These are phyloP conservation scores for Agastache rugosa DNA, from an alignment of 257 asterid species.

Conservation along the genomic window DNA sequence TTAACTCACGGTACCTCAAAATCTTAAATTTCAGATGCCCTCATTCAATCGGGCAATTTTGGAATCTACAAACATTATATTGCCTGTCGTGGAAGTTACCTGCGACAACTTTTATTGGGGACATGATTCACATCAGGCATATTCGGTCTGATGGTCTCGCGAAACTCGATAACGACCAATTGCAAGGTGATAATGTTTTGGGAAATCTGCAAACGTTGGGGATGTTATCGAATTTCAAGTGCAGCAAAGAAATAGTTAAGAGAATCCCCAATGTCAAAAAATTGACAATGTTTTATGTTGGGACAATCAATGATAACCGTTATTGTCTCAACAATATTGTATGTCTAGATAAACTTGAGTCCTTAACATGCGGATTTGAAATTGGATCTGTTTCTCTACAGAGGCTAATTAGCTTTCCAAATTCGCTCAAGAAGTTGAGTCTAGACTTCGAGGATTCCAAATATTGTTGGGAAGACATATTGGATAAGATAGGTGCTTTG, in stretches of 20 bases:
- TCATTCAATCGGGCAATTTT: neutral
- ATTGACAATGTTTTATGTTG: neutral
- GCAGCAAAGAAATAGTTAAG: neutral
- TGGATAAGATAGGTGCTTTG: too few relatives aligned
- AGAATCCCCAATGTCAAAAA: neutral
- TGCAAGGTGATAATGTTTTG: neutral
- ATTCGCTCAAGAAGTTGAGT: neutral
- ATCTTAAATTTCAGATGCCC: neutral
- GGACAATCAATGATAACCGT: too few relatives aligned
- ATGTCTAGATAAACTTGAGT: neutral
- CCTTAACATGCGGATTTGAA: neutral
- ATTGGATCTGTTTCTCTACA: too few relatives aligned
- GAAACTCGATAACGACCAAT: too few relatives aligned
- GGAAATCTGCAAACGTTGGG: neutral
- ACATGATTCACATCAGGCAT: neutral
- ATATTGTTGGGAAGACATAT: too few relatives aligned
- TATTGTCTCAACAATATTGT: neutral
- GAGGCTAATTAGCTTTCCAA: neutral
- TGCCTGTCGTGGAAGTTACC: neutral
- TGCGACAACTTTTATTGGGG: neutral
- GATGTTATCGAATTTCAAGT: neutral
- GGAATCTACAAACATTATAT: neutral
- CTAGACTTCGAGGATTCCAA: too few relatives aligned
- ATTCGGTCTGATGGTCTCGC: neutral
- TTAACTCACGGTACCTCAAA: neutral